Evolutionary conservation across 768 basidiomycete genomes (phyloP).

Genomic region (Pholiota conissans): DNA sequence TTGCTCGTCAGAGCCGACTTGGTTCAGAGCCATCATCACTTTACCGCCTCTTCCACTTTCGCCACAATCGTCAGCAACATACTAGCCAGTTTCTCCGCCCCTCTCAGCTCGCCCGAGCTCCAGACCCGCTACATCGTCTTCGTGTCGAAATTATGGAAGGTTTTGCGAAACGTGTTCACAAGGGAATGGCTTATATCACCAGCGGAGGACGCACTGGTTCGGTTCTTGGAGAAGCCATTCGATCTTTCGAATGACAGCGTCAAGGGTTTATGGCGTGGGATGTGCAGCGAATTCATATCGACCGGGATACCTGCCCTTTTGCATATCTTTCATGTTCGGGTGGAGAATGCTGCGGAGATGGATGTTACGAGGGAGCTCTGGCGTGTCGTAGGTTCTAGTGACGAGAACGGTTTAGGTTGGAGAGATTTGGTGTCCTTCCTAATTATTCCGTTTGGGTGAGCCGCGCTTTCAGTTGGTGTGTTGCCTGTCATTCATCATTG

Average conservation of each 20-base stretch:
- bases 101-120: constrained; percentile 15
- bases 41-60: constrained; percentile 33
- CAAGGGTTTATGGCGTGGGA: constrained; percentile 41
- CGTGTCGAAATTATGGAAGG: constrained; percentile 49
- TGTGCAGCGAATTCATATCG: constrained; percentile 50
- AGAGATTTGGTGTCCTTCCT: constrained; percentile 44
- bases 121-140: constrained; percentile 40
- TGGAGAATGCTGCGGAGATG: constrained; percentile 25
- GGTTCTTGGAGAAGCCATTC: constrained; percentile 45
- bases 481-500: not conserved
- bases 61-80: constrained; percentile 33
- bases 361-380: constrained; percentile 48
- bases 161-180: constrained; percentile 49
- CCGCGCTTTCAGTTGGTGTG: not conserved
- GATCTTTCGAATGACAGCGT: constrained; percentile 38
- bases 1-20: constrained; percentile 50
- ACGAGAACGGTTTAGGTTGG: constrained; percentile 31
- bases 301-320: constrained; percentile 40
- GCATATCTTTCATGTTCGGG: constrained; percentile 28
- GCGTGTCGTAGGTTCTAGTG: constrained; percentile 33
- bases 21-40: constrained; percentile 36
- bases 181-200: constrained; percentile 37
- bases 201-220: constrained; percentile 47
- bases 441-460: constrained; percentile 48
- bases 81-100: constrained; percentile 35